phyloP scores from a whole-genome alignment of 331 rosid species.

The Quercus tomentella region DNA sequence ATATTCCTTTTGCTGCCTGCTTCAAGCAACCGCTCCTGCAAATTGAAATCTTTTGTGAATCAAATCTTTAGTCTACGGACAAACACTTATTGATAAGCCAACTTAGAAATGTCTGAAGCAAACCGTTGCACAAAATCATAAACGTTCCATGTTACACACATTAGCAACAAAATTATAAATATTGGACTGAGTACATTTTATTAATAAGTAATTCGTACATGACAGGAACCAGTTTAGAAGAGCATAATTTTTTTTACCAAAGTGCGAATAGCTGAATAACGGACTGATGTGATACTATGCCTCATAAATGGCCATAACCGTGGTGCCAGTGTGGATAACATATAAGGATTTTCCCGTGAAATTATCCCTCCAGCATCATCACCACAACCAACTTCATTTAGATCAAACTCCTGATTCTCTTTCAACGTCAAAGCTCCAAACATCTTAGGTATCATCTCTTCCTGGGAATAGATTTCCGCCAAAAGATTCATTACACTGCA shows the following conservation, averaged over 20 bases:
- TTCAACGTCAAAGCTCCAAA: conserved; percentile 43
- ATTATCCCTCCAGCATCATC: conserved; percentile 36
- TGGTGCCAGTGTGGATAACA: conserved; percentile 74
- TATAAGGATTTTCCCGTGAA: conserved; percentile 63
- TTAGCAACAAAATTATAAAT: not conserved
- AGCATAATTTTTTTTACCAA: conserved; percentile 49
- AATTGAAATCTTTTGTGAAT: conserved; percentile 14
- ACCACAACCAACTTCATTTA: conserved; percentile 46
- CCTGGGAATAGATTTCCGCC: conserved; percentile 96
- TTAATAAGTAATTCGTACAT: not conserved
- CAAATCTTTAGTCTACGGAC: not conserved
- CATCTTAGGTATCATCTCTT: conserved; percentile 83
- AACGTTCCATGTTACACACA: not conserved
- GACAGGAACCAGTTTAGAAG: not conserved
- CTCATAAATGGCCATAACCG: conserved; percentile 99
- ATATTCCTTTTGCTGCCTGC: conserved; percentile 74
- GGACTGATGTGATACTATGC: conserved; percentile 87
- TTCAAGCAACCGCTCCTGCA: conserved; percentile 93
- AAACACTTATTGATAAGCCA: not conserved
- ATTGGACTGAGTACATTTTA: not conserved
- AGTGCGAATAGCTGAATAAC: conserved; percentile 89
- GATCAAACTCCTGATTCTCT: conserved; percentile 42
- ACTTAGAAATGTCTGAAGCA: not conserved
- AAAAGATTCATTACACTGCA: conserved; percentile 98
- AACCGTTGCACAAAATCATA: not conserved